Conservation (phyloP, 768 basidiomycete genomes). For the Jaapia argillacea region DNA sequence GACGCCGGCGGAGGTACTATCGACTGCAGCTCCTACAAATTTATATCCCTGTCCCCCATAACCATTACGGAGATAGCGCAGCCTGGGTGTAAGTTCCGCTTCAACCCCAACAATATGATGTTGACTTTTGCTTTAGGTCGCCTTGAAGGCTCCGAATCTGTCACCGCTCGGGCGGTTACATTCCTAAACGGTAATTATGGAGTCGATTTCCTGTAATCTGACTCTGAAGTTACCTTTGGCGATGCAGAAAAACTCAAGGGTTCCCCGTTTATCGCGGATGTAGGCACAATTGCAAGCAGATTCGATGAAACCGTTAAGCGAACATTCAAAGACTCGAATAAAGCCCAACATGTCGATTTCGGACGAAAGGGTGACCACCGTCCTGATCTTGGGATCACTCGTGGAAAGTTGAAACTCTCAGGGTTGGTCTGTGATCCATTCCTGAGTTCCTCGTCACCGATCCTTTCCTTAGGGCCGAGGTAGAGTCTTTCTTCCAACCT, state of each 20-base stretch:
- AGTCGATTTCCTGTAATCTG: no score
- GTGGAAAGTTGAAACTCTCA: background rate
- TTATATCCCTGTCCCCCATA: background rate
- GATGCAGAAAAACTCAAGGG: no score
- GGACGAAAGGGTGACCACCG: background rate
- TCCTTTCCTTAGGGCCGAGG: background rate
- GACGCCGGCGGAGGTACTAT: background rate
- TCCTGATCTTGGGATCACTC: background rate
- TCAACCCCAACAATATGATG: no score
- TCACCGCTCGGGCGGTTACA: background rate
- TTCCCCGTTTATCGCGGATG: no score
- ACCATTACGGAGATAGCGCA: background rate
- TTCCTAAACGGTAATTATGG: no score
- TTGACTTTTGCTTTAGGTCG: background rate
- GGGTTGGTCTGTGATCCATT: background rate
- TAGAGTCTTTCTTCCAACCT: background rate
- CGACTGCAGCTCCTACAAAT: background rate
- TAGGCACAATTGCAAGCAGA: background rate
- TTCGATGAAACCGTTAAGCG: background rate
- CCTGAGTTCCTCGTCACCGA: background rate
- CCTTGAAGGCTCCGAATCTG: background rate
- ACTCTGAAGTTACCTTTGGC: no score
- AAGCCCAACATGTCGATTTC: background rate
- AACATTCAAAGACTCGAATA: background rate
- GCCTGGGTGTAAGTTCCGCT: background rate